Evolutionary conservation across 1,284 basidiomycete genomes (phyloP).

Genomic region (Ceratobasidium theobromae): DNA sequence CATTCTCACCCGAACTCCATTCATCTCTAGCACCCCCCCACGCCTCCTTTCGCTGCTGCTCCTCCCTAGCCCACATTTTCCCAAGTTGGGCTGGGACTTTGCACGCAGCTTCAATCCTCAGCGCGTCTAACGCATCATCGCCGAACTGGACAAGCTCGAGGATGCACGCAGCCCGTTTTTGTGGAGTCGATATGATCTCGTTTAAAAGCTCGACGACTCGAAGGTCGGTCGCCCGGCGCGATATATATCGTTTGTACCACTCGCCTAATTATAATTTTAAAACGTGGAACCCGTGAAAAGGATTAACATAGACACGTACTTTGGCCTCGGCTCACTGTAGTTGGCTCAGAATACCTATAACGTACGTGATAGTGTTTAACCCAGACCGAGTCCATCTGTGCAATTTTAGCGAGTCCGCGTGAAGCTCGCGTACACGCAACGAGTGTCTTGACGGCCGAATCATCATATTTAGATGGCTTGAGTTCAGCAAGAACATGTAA

Average conservation of each 20-base stretch:
- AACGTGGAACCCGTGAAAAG: too few relatives aligned
- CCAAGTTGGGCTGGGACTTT: background rate
- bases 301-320: too few relatives aligned
- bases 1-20: background rate
- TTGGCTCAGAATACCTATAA: too few relatives aligned
- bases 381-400: conserved; percentile 2
- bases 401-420: background rate
- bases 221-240: background rate
- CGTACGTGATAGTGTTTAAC: conserved; percentile 1
- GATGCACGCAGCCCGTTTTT: background rate
- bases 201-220: background rate
- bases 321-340: too few relatives aligned
- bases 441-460: background rate
- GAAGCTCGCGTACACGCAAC: background rate
- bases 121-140: background rate
- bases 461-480: background rate
- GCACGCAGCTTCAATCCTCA: conserved; percentile 5
- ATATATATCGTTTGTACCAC: background rate
- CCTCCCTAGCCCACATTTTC: conserved; percentile 9
- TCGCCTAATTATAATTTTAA: too few relatives aligned
- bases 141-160: background rate
- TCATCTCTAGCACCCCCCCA: background rate
- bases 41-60: background rate
- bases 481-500: background rate
- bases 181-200: conserved; percentile 1